Evolutionary conservation across 75 land plant species (phyloP).

Genomic region (Cupressus sempervirens): DNA sequence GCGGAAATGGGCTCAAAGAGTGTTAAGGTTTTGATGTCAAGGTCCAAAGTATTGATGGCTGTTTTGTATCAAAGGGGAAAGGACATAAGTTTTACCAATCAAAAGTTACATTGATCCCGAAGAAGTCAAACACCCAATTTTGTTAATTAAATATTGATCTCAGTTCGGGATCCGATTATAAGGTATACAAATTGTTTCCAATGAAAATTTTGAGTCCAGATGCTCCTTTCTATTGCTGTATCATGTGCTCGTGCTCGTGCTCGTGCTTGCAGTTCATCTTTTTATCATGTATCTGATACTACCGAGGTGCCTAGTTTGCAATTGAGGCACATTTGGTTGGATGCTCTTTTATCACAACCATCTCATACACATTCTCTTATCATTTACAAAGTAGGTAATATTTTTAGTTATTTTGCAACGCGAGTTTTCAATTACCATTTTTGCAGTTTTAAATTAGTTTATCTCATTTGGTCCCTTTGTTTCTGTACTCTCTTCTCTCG

Average conservation of each 20-base stretch:
- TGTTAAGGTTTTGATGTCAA: not conserved
- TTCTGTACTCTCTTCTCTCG: not conserved
- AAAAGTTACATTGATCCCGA: not conserved
- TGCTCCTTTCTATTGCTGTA: not conserved
- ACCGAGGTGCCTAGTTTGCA: constrained; percentile 3
- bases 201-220: not conserved
- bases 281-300: not conserved
- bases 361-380: not conserved
- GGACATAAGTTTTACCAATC: not conserved
- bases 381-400: not conserved
- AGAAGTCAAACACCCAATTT: not conserved
- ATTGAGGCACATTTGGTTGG: not conserved
- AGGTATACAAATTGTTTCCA: not conserved
- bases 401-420: not conserved
- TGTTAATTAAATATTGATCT: not conserved
- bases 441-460: not conserved
- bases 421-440: not conserved
- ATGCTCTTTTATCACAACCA: not conserved
- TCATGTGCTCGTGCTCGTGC: not conserved
- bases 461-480: not conserved
- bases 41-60: not conserved
- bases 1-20: not conserved
- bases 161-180: not conserved
- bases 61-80: not conserved
- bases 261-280: not conserved